phyloP scores from a whole-genome alignment of 2,329 filamentous ascomycete species.

The Diplodia mutila region DNA sequence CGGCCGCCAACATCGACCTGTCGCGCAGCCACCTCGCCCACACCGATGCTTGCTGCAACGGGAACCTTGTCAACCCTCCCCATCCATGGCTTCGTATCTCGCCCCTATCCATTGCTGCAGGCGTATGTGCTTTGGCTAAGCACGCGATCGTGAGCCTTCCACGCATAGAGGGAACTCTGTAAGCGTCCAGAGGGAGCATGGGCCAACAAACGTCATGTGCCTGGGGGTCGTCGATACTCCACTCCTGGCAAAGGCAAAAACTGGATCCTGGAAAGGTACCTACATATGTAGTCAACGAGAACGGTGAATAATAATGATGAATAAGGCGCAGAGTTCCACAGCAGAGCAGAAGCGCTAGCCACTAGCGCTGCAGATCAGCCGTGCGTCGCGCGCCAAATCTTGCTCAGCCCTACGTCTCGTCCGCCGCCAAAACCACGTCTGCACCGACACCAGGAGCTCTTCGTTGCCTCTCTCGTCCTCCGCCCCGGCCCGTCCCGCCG shows the following conservation, averaged over 20 bases:
- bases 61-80: conserved; percentile 59
- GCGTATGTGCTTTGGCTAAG: conserved; percentile 60
- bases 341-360: neutral
- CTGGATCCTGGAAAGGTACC: neutral
- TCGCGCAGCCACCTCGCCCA: conserved; percentile 52
- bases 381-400: conserved; percentile 16
- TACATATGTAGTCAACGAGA: conserved; percentile 31
- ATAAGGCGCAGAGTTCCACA: conserved; percentile 35
- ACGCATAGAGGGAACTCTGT: conserved; percentile 57
- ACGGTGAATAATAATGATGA: conserved; percentile 50
- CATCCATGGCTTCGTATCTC: conserved; percentile 54
- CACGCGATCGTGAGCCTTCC: conserved; percentile 60
- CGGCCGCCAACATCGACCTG: neutral
- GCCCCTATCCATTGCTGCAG: conserved; percentile 31
- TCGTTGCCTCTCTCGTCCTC: neutral
- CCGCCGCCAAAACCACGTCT: conserved; percentile 9
- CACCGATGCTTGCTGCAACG: conserved; percentile 59
- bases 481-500: neutral
- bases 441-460: neutral
- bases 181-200: conserved; percentile 56
- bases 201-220: conserved; percentile 67
- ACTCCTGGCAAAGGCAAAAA: conserved; percentile 29
- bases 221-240: conserved; percentile 55
- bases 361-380: conserved; percentile 24
- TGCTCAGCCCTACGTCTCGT: conserved; percentile 13